phyloP scores from a whole-genome alignment of 2,329 filamentous ascomycete genomes.

The Fusarium annulatum region DNA sequence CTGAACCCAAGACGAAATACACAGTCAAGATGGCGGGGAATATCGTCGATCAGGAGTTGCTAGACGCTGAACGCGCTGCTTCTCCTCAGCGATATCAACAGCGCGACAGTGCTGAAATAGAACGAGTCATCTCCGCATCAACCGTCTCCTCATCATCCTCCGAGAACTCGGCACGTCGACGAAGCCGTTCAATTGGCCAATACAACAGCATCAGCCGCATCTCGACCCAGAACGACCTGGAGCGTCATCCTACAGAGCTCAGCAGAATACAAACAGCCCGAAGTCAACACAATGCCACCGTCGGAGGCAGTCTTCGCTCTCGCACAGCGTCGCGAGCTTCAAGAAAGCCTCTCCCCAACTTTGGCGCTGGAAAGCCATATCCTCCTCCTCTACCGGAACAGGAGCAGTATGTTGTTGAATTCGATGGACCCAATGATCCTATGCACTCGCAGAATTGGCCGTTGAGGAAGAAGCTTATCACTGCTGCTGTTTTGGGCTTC shows the following conservation, averaged over 20 bases:
- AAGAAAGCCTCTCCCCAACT: conserved; percentile 70
- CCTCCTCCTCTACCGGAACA: conserved; percentile 75
- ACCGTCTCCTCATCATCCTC: conserved; percentile 62
- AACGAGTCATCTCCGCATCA: conserved; percentile 67
- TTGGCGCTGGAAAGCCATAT: conserved; percentile 80
- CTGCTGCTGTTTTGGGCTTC: conserved; percentile 75
- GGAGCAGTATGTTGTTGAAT: conserved; percentile 86
- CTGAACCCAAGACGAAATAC: neutral
- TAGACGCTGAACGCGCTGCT: conserved; percentile 66
- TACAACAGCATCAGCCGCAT: conserved; percentile 66
- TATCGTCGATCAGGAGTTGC: conserved; percentile 65
- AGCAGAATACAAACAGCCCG: conserved; percentile 77
- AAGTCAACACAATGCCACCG: conserved; percentile 77
- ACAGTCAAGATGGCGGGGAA: conserved; percentile 56
- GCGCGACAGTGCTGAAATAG: conserved; percentile 65
- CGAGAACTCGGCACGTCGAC: conserved; percentile 42
- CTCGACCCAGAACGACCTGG: conserved; percentile 74
- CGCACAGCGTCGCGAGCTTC: conserved; percentile 60
- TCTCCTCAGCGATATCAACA: conserved; percentile 53
- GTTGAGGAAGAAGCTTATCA: conserved; percentile 78
- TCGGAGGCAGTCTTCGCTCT: conserved; percentile 62
- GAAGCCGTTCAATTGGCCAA: conserved; percentile 38
- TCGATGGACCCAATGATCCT: conserved; percentile 85
- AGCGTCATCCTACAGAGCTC: conserved; percentile 75
- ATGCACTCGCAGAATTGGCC: conserved; percentile 91